phyloP scores from a whole-genome alignment of 176 grass and related monocot species.

The Avena insularis region DNA sequence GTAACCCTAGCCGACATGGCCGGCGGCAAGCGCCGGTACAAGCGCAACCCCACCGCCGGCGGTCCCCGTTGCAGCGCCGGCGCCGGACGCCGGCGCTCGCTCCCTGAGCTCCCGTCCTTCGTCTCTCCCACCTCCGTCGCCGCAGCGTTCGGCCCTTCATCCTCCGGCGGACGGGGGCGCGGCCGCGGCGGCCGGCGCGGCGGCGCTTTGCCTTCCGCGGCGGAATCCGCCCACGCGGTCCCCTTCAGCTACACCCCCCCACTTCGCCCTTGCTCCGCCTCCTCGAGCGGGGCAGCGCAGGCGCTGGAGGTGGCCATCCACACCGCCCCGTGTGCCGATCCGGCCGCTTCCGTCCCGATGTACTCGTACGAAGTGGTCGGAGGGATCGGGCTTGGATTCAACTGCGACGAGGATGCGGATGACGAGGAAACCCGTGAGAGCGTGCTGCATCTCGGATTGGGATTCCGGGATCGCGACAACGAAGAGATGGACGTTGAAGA shows the following conservation, averaged over 20 bases:
- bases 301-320: slow-evolving; percentile 39
- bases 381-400: slow-evolving; percentile 48
- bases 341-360: slow-evolving; percentile 32
- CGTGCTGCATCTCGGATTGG: slow-evolving; percentile 52
- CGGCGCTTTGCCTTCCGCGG: background rate
- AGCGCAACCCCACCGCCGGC: slow-evolving; percentile 66
- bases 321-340: slow-evolving; percentile 45
- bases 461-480: slow-evolving; percentile 47
- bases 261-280: slow-evolving; percentile 16
- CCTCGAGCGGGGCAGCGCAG: background rate
- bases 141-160: slow-evolving; percentile 50
- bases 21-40: slow-evolving; percentile 55
- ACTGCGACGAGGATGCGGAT: slow-evolving; percentile 40
- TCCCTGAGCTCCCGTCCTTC: slow-evolving; percentile 57
- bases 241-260: slow-evolving; percentile 44
- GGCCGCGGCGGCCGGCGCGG: background rate
- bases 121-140: slow-evolving; percentile 48
- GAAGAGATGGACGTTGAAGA: slow-evolving; percentile 38
- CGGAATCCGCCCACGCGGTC: slow-evolving; percentile 31
- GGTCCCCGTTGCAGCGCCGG: slow-evolving; percentile 46
- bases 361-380: slow-evolving; percentile 58
- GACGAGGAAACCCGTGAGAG: slow-evolving; percentile 41
- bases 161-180: slow-evolving; percentile 2
- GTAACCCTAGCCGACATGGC: slow-evolving; percentile 57
- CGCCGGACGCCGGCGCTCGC: slow-evolving; percentile 44